Evolutionary conservation across 2,329 filamentous ascomycete species (phyloP).

Genomic region (Nannizziopsis arthrosporioides): DNA sequence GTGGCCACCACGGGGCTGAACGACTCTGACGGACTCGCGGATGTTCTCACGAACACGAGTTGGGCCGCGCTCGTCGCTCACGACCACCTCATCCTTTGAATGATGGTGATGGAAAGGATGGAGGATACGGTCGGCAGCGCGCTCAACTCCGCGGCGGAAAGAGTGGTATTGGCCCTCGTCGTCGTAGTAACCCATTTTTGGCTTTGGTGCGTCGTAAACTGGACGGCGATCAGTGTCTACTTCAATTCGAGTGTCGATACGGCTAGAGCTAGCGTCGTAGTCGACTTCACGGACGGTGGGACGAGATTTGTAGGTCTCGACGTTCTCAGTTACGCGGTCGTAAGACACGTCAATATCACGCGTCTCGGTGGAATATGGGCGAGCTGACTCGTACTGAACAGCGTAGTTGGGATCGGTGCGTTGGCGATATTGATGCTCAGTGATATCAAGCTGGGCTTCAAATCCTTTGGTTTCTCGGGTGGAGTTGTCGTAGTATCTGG

Average conservation of each 20-base stretch:
- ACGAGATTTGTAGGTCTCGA: constrained; percentile 13
- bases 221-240: constrained; percentile 41
- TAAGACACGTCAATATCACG: constrained; percentile 22
- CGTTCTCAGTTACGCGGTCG: constrained; percentile 16
- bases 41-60: constrained; percentile 35
- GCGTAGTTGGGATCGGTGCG: constrained; percentile 44
- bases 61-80: constrained; percentile 35
- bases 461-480: constrained; percentile 28
- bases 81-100: constrained; percentile 29
- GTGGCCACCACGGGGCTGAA: constrained; percentile 41
- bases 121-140: constrained; percentile 53
- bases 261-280: constrained; percentile 18
- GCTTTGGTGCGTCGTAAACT: constrained; percentile 43
- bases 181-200: constrained; percentile 71
- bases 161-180: constrained; percentile 65
- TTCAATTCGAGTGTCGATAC: constrained; percentile 33
- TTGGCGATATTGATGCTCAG: constrained; percentile 55
- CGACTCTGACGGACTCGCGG: constrained; percentile 38
- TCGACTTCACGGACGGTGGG: constrained; percentile 18
- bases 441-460: constrained; percentile 41
- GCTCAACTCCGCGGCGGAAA: constrained; percentile 59
- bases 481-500: constrained; percentile 21
- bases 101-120: constrained; percentile 49
- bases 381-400: constrained; percentile 31
- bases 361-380: constrained; percentile 23